Evolutionary conservation across 495 filamentous ascomycete species (phyloP), one percentile per base, ranked within the genome.

Genomic region (Podospora conica): DNA sequence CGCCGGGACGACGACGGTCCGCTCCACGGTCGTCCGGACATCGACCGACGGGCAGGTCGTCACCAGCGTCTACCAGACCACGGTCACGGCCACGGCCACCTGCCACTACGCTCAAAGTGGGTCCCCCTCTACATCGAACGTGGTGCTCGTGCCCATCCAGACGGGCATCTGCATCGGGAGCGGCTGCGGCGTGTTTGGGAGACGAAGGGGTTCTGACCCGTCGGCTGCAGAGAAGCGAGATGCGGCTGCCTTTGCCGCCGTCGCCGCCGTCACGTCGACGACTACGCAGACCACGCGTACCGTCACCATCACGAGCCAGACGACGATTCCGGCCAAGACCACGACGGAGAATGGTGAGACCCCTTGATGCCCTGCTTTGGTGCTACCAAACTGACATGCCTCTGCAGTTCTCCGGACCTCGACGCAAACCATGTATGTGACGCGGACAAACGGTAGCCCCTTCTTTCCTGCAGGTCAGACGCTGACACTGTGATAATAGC

Each of bases 261-360:
- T 76, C 31, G 69, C 71, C 20, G 71, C 73, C 3, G 73, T 74
- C 31, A 79, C 76, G 7, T 75, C 76, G n/a, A 79, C 79, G 0
- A 70, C 73, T 56, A 81, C 78, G 18, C 72, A 81, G 53, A 79
- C 79, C 18, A 81, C 78, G 18, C 74, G 68, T 33, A 81, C 79
- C 0, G 72, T 80, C 21, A 81, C 78, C 9, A 76, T 71, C 53
- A 80, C 77, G 0, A 61, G 66, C 6, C 60, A 71, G 21, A 80
- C 79, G 9, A 77, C 74, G 5, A 61, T 75, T 7, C 76, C 78
- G 1, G 73, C 70, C 3, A 61, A 61, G 55, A 80, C 77, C 1
- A 74, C 71, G 0, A 81, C 78, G 9, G 79, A 80, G 59, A 28
- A 31, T 62, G 75, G 76, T 79, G 28, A 71, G 78, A 63, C 11